Evolutionary conservation across 2,329 filamentous ascomycete species (phyloP).

Genomic region (Aspergillus sp.): DNA sequence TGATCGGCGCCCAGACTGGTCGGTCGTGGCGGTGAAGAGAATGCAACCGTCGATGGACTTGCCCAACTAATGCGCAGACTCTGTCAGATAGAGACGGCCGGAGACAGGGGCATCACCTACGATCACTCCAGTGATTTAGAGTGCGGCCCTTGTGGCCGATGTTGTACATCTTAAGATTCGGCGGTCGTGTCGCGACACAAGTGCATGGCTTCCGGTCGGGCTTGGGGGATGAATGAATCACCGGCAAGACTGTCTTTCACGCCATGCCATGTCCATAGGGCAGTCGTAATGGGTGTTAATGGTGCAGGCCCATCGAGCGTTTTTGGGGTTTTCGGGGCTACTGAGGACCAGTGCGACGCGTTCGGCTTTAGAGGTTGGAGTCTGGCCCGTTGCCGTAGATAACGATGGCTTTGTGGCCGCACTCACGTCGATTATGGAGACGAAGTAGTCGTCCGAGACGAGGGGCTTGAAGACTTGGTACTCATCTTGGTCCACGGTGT

Average conservation of each 20-base stretch:
- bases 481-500: conserved; percentile 42
- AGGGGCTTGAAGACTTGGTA: conserved; percentile 45
- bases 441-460: conserved; percentile 24
- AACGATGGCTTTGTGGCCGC: conserved; percentile 37
- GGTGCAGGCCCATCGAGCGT: conserved; percentile 38
- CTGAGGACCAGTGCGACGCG: conserved; percentile 34
- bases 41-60: conserved; percentile 39
- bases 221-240: conserved; percentile 40
- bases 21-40: conserved; percentile 39
- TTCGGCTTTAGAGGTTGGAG: conserved; percentile 42
- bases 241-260: conserved; percentile 34
- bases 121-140: conserved; percentile 33
- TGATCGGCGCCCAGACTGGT: conserved; percentile 44
- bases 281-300: conserved; percentile 41
- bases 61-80: conserved; percentile 31
- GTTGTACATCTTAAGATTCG: conserved; percentile 38
- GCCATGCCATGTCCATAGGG: conserved; percentile 46
- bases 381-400: conserved; percentile 38
- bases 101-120: conserved; percentile 39
- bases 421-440: conserved; percentile 40
- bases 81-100: conserved; percentile 37
- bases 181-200: conserved; percentile 31
- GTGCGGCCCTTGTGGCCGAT: conserved; percentile 31
- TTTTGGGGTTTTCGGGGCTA: conserved; percentile 38
- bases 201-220: conserved; percentile 42